Evolutionary conservation across 352 stramenopile species (phyloP), one percentile per base, ranked within the genome.

Genomic region (Phytopythium delawarense): DNA sequence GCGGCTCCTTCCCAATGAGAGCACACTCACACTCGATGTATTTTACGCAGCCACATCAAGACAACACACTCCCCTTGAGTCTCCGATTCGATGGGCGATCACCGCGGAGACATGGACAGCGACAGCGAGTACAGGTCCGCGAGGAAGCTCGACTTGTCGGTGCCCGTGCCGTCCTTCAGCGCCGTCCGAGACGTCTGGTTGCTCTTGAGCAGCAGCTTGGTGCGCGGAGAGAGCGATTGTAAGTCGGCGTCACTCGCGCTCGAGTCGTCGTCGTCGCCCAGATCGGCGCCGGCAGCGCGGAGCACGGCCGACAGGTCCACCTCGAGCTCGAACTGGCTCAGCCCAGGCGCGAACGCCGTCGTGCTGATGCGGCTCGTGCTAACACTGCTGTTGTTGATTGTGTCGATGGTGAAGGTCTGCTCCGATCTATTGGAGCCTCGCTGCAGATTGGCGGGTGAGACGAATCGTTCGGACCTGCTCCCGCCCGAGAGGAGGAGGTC

Each of bases 41-140:
- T 13, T 12, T 4, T 9, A 2, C 40, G 18, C 39, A 8, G 15
- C 1, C 39, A 45, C 39, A 45, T 23, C 40, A 3, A 46, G 40
- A 20, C 40, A 46, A 8, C 6, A 6, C 8, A 40, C 12, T 11
- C 9, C 35, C 35, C 16, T 7, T 42, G 6, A 25, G 12, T 28
- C 23, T n/a, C 12, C 25, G 2, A 37, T 4, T 4, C 4, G 16
- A 4, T 16, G 5, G 35, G 35, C 4, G 16, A 20, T 46, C 32
- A 46, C 34, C 32, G 35, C 6, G 52, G 52, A 25, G 55, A 61
- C n/a, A 51, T 64, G 37, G 72, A 77, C 50, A 69, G 72, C 40
- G 72, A 80, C 51, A 77, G 44, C 46, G 72, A 80, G 54, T 80
- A 80, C 42, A 80, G 50, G 51, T 80, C 72, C 37, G 69, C 74